Conservation (phyloP, 2,329 filamentous ascomycete genomes). For the Arthrobotrys megalospora region DNA sequence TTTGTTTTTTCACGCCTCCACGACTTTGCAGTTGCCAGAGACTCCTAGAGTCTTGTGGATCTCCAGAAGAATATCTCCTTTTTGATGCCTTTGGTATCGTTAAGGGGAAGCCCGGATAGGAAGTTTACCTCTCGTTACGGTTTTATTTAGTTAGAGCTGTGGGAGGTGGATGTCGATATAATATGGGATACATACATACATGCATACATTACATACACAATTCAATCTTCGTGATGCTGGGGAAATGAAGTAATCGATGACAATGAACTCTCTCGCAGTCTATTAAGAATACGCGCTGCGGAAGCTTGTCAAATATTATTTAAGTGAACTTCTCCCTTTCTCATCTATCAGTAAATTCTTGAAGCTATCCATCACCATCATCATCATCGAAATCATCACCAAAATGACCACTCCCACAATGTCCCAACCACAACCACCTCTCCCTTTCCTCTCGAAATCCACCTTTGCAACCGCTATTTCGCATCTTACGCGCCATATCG, state of each 20-base stretch:
- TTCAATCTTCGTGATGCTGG: too few species aligned
- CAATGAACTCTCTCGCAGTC: too few species aligned
- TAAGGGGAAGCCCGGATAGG: slow-evolving; percentile 42
- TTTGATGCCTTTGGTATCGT: slow-evolving; percentile 15
- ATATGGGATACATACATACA: slow-evolving; percentile 56
- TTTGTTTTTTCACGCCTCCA: slow-evolving; percentile 55
- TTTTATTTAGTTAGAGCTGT: slow-evolving; percentile 62
- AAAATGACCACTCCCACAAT: not conserved
- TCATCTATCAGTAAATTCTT: too few species aligned
- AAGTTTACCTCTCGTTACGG: slow-evolving; percentile 61
- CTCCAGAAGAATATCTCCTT: slow-evolving; percentile 46
- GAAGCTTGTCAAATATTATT: too few species aligned
- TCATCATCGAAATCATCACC: too few species aligned
- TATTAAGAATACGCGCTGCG: too few species aligned
- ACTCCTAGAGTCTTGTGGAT: slow-evolving; percentile 59
- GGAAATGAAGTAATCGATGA: too few species aligned
- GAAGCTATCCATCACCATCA: too few species aligned
- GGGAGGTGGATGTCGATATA: slow-evolving; percentile 61
- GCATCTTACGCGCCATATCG: slow-evolving; percentile 37
- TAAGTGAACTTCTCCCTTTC: too few species aligned
- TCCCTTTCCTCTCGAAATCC: slow-evolving; percentile 34
- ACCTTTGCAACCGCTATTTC: slow-evolving; percentile 38
- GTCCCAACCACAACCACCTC: not conserved
- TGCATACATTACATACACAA: slow-evolving; percentile 5
- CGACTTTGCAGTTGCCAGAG: slow-evolving; percentile 62